Percentiles rank a stretch among this genome's conserved stretches.
Evolutionary conservation across 2,329 filamentous ascomycete genomes (phyloP).

Genomic region (Dactylonectria estremocensis): DNA sequence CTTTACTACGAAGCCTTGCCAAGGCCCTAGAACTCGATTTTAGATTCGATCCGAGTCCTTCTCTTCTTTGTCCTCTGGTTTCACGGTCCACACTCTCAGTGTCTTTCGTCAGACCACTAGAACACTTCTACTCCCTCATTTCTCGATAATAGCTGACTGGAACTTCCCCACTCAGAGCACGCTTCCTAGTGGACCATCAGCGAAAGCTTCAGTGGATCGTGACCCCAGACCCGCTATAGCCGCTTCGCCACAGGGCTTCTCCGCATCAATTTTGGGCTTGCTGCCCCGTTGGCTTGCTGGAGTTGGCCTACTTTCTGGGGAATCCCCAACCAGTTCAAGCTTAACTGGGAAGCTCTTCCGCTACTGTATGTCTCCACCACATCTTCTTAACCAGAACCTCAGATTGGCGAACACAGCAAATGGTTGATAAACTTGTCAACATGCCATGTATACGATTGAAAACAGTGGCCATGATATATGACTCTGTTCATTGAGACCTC

Average conservation of each 20-base stretch:
- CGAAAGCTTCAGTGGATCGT: slow-evolving; percentile 18
- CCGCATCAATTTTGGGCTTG: background rate
- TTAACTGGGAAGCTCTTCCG: slow-evolving; percentile 27
- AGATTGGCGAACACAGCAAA: too few relatives aligned
- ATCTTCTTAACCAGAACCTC: background rate
- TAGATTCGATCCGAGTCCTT: background rate
- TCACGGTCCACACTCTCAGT: background rate
- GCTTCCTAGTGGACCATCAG: slow-evolving; percentile 15
- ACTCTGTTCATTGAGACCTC: background rate
- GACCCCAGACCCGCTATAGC: slow-evolving; percentile 23
- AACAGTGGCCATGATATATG: too few relatives aligned
- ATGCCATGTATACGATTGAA: background rate
- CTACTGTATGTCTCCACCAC: slow-evolving; percentile 12
- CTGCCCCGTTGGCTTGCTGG: slow-evolving; percentile 2
- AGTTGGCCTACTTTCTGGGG: slow-evolving; percentile 15
- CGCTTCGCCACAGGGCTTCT: background rate
- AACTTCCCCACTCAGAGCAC: background rate
- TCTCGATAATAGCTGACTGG: background rate
- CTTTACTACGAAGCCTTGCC: background rate
- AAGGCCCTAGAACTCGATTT: background rate
- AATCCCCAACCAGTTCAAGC: slow-evolving; percentile 16
- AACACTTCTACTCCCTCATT: background rate
- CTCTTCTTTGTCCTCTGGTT: background rate
- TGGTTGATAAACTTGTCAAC: background rate
- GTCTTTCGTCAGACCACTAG: background rate